These are phyloP conservation scores for Pachyrhizus erosus DNA, from an alignment of 306 rosid genomes.

Conservation along the genomic window DNA sequence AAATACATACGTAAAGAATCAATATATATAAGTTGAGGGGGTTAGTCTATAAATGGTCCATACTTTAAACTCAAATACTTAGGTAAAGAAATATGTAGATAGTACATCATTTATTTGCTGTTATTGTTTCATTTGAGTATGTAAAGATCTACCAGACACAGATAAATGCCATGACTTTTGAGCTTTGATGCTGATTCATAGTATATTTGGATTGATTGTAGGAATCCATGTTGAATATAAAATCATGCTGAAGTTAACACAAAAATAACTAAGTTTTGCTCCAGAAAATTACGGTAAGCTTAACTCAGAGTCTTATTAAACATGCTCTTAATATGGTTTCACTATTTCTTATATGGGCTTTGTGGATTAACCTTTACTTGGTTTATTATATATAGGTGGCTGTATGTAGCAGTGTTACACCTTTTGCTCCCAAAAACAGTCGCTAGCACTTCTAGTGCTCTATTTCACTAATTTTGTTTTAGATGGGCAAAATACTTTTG, in stretches of 20 bases:
- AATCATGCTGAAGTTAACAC: too few species aligned
- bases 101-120: not conserved
- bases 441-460: not conserved
- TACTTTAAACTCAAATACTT: not conserved
- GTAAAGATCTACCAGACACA: not conserved
- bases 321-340: not conserved
- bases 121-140: not conserved
- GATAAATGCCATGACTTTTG: not conserved
- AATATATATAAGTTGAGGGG: not conserved
- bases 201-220: too few species aligned
- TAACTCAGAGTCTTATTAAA: too few species aligned
- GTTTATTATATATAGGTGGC: not conserved
- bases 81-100: not conserved
- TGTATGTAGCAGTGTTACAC: not conserved
- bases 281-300: too few species aligned
- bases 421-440: not conserved
- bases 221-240: too few species aligned
- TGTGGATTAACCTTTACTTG: not conserved
- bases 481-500: not conserved
- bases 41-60: not conserved
- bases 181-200: not conserved
- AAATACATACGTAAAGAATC: not conserved
- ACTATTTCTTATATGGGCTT: not conserved
- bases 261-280: too few species aligned
- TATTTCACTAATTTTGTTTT: not conserved